Conservation (phyloP, 192 early-diverging fungal genomes). For the Coemansia furcata region DNA sequence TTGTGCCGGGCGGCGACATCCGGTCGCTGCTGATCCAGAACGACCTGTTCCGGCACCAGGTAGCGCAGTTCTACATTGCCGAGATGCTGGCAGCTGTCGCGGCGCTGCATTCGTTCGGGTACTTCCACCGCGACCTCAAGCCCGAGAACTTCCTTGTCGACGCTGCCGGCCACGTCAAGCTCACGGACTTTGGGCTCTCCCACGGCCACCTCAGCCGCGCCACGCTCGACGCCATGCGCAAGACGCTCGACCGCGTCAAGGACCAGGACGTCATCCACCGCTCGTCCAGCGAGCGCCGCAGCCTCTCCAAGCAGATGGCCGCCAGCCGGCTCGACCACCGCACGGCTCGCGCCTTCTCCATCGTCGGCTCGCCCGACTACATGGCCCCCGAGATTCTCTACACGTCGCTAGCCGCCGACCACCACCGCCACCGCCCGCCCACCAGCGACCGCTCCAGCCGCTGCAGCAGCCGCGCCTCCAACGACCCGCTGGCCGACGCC, state of each 20-base stretch:
- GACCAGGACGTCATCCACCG: conserved; percentile 48
- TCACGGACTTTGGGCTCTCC: conserved; percentile 89
- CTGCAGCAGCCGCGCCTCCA: conserved; percentile 28
- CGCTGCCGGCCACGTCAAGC: conserved; percentile 75
- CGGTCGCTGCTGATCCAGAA: conserved; percentile 73
- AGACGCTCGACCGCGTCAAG: conserved; percentile 57
- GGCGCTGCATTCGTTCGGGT: conserved; percentile 54
- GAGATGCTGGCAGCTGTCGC: conserved; percentile 83
- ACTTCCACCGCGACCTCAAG: conserved; percentile 54
- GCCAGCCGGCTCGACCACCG: conserved; percentile 49
- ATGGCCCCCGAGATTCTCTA: conserved; percentile 89
- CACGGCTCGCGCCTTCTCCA: conserved; percentile 63
- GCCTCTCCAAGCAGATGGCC: conserved; percentile 34
- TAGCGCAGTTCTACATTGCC: conserved; percentile 85
- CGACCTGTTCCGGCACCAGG: conserved; percentile 69
- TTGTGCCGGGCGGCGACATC: conserved; percentile 69
- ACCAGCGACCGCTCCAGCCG: conserved; percentile 22
- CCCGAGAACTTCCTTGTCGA: conserved; percentile 54
- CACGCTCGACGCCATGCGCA: conserved; percentile 51
- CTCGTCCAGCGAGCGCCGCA: conserved; percentile 52
- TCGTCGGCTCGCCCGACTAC: conserved; percentile 91
- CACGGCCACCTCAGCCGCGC: conserved; percentile 69
- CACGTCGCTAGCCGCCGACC: conserved; percentile 47
- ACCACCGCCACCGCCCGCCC: conserved; percentile 3
- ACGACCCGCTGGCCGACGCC: conserved; percentile 56